phyloP scores from a whole-genome alignment of 495 filamentous ascomycete genomes.

The Penicillium egyptiacum region DNA sequence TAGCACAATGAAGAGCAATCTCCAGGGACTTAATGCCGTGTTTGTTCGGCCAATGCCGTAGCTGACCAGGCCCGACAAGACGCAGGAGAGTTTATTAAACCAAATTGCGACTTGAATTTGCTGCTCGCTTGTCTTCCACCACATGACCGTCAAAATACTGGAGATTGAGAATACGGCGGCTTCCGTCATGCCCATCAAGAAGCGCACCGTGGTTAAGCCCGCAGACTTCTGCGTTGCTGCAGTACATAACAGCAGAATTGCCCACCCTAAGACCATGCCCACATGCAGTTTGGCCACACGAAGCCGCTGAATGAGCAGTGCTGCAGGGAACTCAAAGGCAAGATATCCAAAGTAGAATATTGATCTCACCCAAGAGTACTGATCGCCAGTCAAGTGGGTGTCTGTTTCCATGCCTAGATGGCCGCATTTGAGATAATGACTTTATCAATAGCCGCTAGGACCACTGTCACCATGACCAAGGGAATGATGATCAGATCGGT shows the following conservation, averaged over 20 bases:
- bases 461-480: constrained; percentile 33
- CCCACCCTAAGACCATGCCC: constrained; percentile 22
- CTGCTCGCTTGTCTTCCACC: constrained; percentile 53
- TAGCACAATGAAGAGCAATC: constrained; percentile 25
- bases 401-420: constrained; percentile 48
- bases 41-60: constrained; percentile 21
- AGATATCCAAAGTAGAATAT: constrained; percentile 48
- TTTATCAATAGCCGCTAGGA: constrained; percentile 37
- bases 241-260: constrained; percentile 23
- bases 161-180: constrained; percentile 50
- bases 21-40: constrained; percentile 11
- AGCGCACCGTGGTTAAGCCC: constrained; percentile 28
- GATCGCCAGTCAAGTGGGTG: constrained; percentile 38
- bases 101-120: constrained; percentile 47
- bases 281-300: constrained; percentile 48
- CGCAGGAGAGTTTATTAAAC: constrained; percentile 42
- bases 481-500: constrained; percentile 37
- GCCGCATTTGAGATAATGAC: constrained; percentile 36
- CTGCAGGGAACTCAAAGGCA: constrained; percentile 23
- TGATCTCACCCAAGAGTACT: constrained; percentile 52
- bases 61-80: constrained; percentile 17
- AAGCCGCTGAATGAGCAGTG: constrained; percentile 45
- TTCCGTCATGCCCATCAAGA: constrained; percentile 54
- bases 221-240: constrained; percentile 27
- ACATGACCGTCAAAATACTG: constrained; percentile 50